phyloP scores from a whole-genome alignment of 257 asterid genomes.

The Solanum neorickii region DNA sequence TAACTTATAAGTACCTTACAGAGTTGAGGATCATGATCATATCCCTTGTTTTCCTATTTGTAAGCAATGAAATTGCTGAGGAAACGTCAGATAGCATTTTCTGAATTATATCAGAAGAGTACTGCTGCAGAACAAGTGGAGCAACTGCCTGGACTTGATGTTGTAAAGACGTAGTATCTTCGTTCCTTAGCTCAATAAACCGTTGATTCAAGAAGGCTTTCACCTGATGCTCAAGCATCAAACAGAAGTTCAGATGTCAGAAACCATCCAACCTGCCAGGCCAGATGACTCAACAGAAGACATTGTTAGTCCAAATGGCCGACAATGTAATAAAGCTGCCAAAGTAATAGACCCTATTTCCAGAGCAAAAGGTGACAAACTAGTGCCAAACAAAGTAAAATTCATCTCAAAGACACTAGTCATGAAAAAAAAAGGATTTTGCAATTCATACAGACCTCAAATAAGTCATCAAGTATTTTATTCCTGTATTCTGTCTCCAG shows the following conservation, averaged over 20 bases:
- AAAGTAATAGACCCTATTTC: background rate
- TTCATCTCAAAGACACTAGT: background rate
- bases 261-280: slow-evolving; percentile 1
- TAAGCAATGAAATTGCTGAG: slow-evolving; percentile 56
- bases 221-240: slow-evolving; percentile 34
- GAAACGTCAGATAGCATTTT: slow-evolving; percentile 61
- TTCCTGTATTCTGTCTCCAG: slow-evolving; percentile 91
- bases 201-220: slow-evolving; percentile 90
- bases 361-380: background rate
- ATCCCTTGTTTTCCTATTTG: slow-evolving; percentile 86
- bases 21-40: slow-evolving; percentile 92
- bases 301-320: background rate
- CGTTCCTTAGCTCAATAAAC: slow-evolving; percentile 64
- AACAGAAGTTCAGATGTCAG: slow-evolving; percentile 3
- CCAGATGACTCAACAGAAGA: background rate
- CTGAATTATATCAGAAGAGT: slow-evolving; percentile 54
- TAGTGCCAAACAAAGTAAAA: background rate
- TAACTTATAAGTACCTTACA: slow-evolving; percentile 42
- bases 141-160: slow-evolving; percentile 97
- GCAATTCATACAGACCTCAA: slow-evolving; percentile 47
- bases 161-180: slow-evolving; percentile 76
- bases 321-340: background rate
- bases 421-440: background rate
- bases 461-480: slow-evolving; percentile 89
- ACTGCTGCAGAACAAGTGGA: slow-evolving; percentile 86